Conservation (phyloP, 2,329 filamentous ascomycete genomes). For the Sporothrix euskadiensis region DNA sequence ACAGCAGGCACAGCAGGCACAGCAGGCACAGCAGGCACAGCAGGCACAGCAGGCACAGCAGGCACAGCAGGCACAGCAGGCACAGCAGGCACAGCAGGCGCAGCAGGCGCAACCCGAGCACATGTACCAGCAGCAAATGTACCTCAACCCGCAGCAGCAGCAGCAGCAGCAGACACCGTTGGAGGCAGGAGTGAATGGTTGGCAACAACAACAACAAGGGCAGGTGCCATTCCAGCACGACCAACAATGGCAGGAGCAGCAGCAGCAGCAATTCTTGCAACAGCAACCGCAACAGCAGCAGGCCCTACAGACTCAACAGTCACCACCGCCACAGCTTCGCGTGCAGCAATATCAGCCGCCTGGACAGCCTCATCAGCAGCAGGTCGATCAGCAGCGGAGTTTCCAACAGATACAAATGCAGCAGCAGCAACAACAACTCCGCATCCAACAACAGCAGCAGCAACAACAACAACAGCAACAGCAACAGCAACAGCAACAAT, state of each 20-base stretch:
- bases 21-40: too few relatives aligned
- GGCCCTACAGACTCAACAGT: constrained; percentile 34
- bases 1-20: too few relatives aligned
- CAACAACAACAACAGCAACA: background rate
- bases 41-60: too few relatives aligned
- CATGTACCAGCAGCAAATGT: constrained; percentile 24
- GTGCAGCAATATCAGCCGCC: constrained; percentile 6
- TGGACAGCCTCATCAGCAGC: constrained; percentile 13
- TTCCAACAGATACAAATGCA: constrained; percentile 18
- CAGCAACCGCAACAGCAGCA: constrained; percentile 31
- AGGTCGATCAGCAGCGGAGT: constrained; percentile 21
- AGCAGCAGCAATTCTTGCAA: background rate
- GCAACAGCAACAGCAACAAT: background rate
- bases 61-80: background rate
- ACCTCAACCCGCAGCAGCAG: constrained; percentile 21
- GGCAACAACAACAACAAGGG: background rate
- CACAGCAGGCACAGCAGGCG: background rate
- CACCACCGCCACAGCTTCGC: constrained; percentile 8
- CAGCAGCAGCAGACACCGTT: background rate
- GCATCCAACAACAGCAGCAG: constrained; percentile 21
- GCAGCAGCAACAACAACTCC: background rate
- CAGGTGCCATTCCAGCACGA: constrained; percentile 15
- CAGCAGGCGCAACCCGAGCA: constrained; percentile 19
- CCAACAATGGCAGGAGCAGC: background rate
- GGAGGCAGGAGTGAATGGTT: constrained; percentile 15